phyloP scores from a whole-genome alignment of 352 stramenopile genomes.

The Phytophthora capsici region DNA sequence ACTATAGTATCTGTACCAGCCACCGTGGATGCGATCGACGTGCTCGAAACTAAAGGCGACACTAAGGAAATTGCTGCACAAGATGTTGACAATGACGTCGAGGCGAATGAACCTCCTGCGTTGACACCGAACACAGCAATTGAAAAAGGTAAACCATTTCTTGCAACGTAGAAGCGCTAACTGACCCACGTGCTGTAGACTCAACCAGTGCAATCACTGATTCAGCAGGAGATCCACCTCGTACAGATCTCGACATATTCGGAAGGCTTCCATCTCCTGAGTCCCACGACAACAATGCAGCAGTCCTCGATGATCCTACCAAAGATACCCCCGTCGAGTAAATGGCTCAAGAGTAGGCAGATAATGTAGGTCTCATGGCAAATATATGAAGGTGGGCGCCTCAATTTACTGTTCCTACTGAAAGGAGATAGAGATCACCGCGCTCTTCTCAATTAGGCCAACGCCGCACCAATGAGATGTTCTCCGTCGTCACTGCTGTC shows the following conservation, averaged over 20 bases:
- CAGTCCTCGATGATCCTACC: neutral
- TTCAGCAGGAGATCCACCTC: neutral
- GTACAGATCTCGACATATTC: conserved; percentile 31
- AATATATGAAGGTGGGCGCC: conserved; percentile 21
- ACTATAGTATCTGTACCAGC: neutral
- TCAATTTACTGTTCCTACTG: conserved; percentile 17
- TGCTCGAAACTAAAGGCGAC: neutral
- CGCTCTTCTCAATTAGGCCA: conserved; percentile 31
- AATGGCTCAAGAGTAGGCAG: neutral
- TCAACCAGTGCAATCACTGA: neutral
- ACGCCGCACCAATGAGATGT: conserved; percentile 37
- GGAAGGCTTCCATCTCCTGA: conserved; percentile 28
- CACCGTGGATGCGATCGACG: neutral
- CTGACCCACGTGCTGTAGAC: neutral
- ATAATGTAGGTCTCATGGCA: conserved; percentile 28
- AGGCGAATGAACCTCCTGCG: neutral
- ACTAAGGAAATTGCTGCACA: no score
- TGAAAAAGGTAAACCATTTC: conserved; percentile 10
- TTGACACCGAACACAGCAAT: neutral
- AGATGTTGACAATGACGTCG: neutral
- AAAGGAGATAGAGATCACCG: conserved; percentile 4
- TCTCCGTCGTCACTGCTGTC: conserved; percentile 47
- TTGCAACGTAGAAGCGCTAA: neutral
- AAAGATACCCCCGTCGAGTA: conserved; percentile 5
- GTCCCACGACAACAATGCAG: neutral